Percentiles rank a stretch among this genome's conserved stretches.
Conservation (phyloP, 2,329 filamentous ascomycete species). For the Colletotrichum echinochloae region DNA sequence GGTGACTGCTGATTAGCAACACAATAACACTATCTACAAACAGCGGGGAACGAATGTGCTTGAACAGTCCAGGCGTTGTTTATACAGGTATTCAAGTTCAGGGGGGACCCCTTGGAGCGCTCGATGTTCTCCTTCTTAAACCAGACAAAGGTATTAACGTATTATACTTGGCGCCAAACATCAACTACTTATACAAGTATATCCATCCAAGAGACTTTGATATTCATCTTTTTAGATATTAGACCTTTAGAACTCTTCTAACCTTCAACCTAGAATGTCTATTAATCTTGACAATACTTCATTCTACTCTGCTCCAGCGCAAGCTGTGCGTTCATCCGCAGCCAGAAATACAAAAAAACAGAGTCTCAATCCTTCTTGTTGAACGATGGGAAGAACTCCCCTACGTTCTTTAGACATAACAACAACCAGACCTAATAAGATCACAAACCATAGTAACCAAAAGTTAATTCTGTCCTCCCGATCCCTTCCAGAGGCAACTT, state of each 20-base stretch:
- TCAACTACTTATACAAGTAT: neutral
- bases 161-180: neutral
- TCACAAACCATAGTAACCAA: neutral
- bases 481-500: neutral
- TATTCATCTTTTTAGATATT: neutral
- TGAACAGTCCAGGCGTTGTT: neutral
- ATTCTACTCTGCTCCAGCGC: neutral
- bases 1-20: neutral
- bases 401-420: neutral
- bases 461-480: neutral
- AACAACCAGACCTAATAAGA: neutral
- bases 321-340: neutral
- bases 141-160: neutral
- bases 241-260: neutral
- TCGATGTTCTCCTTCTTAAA: neutral
- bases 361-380: neutral
- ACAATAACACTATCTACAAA: neutral
- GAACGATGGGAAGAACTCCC: neutral
- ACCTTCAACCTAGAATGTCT: constrained; percentile 4
- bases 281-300: constrained; percentile 16
- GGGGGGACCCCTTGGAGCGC: neutral
- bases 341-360: neutral
- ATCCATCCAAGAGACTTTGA: neutral
- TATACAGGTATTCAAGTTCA: neutral
- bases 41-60: neutral